Evolutionary conservation across 2,329 filamentous ascomycete species (phyloP).

Genomic region (Fusarium dimerum): DNA sequence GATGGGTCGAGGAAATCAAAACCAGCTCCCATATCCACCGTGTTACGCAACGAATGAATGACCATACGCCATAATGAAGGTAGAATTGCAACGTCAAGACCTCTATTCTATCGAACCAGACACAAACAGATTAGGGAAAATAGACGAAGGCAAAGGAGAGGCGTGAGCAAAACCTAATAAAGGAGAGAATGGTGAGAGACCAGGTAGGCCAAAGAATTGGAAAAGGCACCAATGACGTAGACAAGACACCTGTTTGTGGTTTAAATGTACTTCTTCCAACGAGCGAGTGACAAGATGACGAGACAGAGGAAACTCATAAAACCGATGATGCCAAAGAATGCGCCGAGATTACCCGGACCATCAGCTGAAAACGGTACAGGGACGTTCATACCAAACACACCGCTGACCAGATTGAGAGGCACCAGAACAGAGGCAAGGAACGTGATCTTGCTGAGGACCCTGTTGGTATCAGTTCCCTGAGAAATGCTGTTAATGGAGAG

Average conservation of each 20-base stretch:
- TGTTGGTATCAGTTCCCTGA: constrained; percentile 85
- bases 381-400: constrained; percentile 88
- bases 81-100: no score
- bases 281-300: constrained; percentile 47
- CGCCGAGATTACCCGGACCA: constrained; percentile 47
- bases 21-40: no score
- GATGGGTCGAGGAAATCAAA: no score
- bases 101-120: no score
- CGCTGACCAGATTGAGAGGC: constrained; percentile 88
- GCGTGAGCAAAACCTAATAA: no score
- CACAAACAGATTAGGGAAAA: no score
- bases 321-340: constrained; percentile 22
- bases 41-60: no score
- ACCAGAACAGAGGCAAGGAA: constrained; percentile 94
- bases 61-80: no score
- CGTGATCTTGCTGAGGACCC: constrained; percentile 91
- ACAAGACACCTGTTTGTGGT: background rate
- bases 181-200: constrained; percentile 1
- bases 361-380: constrained; percentile 63
- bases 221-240: background rate
- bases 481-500: constrained; percentile 89
- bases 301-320: constrained; percentile 56
- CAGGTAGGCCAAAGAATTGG: constrained; percentile 16
- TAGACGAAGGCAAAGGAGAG: no score
- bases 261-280: constrained; percentile 49